phyloP scores from a whole-genome alignment of 108 stramenopile species.

The Cyclostephanos invisitatus region DNA sequence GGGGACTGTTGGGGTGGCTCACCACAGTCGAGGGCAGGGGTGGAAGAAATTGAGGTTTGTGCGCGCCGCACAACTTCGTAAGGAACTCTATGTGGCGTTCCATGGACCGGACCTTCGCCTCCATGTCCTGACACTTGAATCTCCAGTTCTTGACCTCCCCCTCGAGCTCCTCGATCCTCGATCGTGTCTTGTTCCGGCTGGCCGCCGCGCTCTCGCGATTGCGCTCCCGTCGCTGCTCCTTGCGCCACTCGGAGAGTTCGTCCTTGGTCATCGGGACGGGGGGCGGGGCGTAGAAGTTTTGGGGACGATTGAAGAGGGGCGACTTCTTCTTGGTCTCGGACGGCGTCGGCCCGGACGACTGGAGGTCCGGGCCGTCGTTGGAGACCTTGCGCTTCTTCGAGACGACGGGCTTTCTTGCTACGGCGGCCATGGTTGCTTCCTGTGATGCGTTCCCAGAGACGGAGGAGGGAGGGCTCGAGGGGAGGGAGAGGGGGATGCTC shows the following conservation, averaged over 20 bases:
- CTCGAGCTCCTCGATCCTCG: slow-evolving; percentile 67
- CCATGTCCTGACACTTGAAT: slow-evolving; percentile 49
- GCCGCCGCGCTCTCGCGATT: slow-evolving; percentile 78
- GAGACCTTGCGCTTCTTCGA: slow-evolving; percentile 33
- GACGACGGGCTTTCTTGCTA: slow-evolving; percentile 10
- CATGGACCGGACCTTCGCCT: slow-evolving; percentile 30
- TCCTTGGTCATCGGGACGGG: slow-evolving; percentile 56
- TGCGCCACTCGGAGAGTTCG: slow-evolving; percentile 71
- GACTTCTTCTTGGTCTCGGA: slow-evolving; percentile 21
- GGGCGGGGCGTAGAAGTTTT: slow-evolving; percentile 39
- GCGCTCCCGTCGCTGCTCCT: slow-evolving; percentile 78
- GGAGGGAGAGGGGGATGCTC: no score
- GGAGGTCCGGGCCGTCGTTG: neutral
- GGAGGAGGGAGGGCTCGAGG: neutral
- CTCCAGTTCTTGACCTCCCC: slow-evolving; percentile 54
- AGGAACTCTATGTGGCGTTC: slow-evolving; percentile 33
- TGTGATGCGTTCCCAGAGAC: neutral
- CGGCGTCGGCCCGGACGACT: neutral
- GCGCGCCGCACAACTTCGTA: slow-evolving; percentile 11
- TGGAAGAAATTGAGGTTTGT: neutral
- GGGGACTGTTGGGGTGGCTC: slow-evolving; percentile 34
- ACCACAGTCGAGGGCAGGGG: slow-evolving; percentile 7
- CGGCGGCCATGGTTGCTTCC: slow-evolving; percentile 8
- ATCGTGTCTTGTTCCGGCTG: slow-evolving; percentile 61
- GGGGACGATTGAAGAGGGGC: slow-evolving; percentile 33